Conservation (phyloP, 306 rosid genomes). For the Arachis hypogaea region DNA sequence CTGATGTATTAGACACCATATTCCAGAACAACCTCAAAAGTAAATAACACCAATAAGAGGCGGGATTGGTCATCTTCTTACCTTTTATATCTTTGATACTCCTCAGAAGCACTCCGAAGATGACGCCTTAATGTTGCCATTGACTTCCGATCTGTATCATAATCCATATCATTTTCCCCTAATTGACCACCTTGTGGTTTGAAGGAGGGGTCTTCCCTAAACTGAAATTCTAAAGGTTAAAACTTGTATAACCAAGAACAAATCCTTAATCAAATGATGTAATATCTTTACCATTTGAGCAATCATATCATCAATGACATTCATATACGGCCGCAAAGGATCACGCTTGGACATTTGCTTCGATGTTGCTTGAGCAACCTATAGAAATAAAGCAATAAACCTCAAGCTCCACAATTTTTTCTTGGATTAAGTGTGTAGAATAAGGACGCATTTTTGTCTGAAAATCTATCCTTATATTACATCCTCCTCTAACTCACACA, state of each 20-base stretch:
- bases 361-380: slow-evolving; percentile 98
- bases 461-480: slow-evolving; percentile 20
- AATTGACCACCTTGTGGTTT: slow-evolving; percentile 93
- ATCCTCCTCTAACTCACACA: neutral
- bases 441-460: slow-evolving; percentile 6
- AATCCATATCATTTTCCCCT: slow-evolving; percentile 96
- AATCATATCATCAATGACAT: slow-evolving; percentile 80
- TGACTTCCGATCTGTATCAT: slow-evolving; percentile 95
- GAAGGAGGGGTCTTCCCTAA: slow-evolving; percentile 87
- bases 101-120: slow-evolving; percentile 88
- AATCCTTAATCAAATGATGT: slow-evolving; percentile 18
- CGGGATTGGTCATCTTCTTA: slow-evolving; percentile 38
- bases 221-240: slow-evolving; percentile 52
- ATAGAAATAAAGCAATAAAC: slow-evolving; percentile 39
- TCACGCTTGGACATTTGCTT: slow-evolving; percentile 94
- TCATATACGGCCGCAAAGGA: slow-evolving; percentile 89
- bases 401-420: slow-evolving; percentile 2
- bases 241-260: slow-evolving; percentile 28
- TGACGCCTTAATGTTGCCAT: slow-evolving; percentile 93
- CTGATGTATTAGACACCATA: slow-evolving; percentile 17
- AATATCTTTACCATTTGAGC: slow-evolving; percentile 69
- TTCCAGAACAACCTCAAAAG: slow-evolving; percentile 13
- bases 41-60: slow-evolving; percentile 25
- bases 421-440: neutral
- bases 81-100: slow-evolving; percentile 90